Base-by-base conservation (phyloP, 1,139 yeast genomes). In the Kodamaea arcana region DNA sequence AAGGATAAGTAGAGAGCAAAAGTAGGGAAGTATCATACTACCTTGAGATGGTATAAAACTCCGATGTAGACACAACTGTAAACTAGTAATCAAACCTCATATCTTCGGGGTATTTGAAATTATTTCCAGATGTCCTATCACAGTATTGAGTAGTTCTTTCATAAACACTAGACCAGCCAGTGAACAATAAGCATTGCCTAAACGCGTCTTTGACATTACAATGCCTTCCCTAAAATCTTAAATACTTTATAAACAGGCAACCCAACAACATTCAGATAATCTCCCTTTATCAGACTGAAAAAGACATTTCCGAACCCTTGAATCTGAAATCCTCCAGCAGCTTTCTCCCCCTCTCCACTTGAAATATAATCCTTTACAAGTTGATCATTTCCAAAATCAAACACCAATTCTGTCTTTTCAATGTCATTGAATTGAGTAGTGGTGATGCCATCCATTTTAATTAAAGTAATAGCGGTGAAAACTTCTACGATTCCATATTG, bases 291-390 rank as follows among this genome's bases (percentile, higher is more conserved):
- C 13, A 62, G 58, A 26, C 68, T 60, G 44, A 92, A 76, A 40
- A 92, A 60, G 30, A 81, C 51, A 3, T 85, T 82, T 0, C 92
- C 90, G 13, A 54, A 53, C 2, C 80, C 85, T 56, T 92, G 97
- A 41, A 83, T 82, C 48, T 81, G 82, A 61, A 87, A 88, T 1
- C 98, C 98, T 6, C 97, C 98, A 1, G 97, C 97, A 1, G 85
- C 97, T 28, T 75, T 71, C 4, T 69, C 42, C 0, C 94, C 98
- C 54, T 90, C 97, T 18, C 74, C 83, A 2, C 80, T 63, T 1
- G 69, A 70, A 9, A 85, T 80, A 54, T 90, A 92, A 12, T 68
- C 65, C 24, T 70, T 50, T 3, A 90, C 54, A 24, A 80, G 60
- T 41, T 78, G 78, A 1, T 78, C 66, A 11, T 78, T 54, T 3